Base-by-base conservation (phyloP, 257 asterid genomes). In the Solanum gandarillasii region DNA sequence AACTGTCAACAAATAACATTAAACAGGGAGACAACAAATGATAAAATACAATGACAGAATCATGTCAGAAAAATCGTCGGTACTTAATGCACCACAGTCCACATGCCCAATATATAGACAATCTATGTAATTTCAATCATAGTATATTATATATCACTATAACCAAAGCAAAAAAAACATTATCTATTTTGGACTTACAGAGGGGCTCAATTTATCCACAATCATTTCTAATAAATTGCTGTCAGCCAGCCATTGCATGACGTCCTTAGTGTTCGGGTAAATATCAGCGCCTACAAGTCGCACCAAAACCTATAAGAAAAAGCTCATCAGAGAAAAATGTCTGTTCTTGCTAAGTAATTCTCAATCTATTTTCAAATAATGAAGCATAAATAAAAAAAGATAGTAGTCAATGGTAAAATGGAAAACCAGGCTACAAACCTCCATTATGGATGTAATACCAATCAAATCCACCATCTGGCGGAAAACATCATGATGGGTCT, bases 371-470 rank as follows among this genome's bases (percentile, higher is more conserved):
- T 46, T 71, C 41, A 71, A 75, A 71, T 23, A 55, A 73, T 12
- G 68, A 48, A 87, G 83, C 52, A 85, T 68, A 81, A 43, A 82
- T 31, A 48, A 82, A 48, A 48, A 82, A 48, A 82, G 29, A 48
- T 29, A 18, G 20, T 18, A 39, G 39, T 27, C 36, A 23, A 81
- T 7, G 39, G 39, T 46, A 27, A 81, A 87, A 70, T 89, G 67
- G 58, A 82, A n/a, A 84, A 86, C 86, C 71, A 11, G 31, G 71
- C 48, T 83, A 86, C 90, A 86, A 89, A 97, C 99, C 99, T 97
- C 99, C 99, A 96, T 97, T 88, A 97, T 95, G 86, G 99, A 97
- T 70, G 99, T 97, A 90, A 97, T 94, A 83, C 99, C 99, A 89
- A 97, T 96, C 95, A 97, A 93, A 94, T 97, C 99, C 87, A 97